Conservation (phyloP, 83 land plant genomes). For the Diphasiastrum complanatum region DNA sequence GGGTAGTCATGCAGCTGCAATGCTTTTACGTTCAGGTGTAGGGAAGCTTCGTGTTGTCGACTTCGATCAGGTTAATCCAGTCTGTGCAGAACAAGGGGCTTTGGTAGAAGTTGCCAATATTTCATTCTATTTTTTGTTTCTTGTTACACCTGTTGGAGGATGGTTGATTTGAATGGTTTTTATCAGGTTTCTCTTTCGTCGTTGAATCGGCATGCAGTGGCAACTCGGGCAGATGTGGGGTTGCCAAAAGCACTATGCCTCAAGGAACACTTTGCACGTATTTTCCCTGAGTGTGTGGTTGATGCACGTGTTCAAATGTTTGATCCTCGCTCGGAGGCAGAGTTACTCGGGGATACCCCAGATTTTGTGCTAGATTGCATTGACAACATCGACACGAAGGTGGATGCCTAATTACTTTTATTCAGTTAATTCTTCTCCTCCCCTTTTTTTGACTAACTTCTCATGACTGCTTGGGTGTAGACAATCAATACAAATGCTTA, state of each 20-base stretch:
- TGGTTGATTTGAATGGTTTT: neutral
- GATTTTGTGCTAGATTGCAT: constrained; percentile 98
- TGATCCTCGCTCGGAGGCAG: constrained; percentile 77
- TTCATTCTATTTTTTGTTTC: neutral
- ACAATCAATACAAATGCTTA: too few relatives aligned
- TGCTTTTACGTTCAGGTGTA: constrained; percentile 92
- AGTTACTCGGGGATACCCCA: constrained; percentile 77
- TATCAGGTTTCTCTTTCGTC: constrained; percentile 92
- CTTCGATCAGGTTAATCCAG: constrained; percentile 91
- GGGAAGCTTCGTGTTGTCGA: constrained; percentile 86
- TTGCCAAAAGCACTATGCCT: constrained; percentile 81
- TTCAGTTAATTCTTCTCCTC: too few relatives aligned
- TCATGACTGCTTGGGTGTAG: too few relatives aligned
- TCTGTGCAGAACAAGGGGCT: neutral
- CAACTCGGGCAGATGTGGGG: constrained; percentile 92
- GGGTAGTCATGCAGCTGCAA: constrained; percentile 98
- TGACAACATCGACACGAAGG: constrained; percentile 99
- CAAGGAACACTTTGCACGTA: constrained; percentile 64
- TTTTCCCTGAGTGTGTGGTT: constrained; percentile 82
- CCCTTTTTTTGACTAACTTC: too few relatives aligned
- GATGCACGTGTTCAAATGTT: constrained; percentile 81
- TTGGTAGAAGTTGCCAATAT: neutral
- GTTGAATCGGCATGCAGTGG: constrained; percentile 94
- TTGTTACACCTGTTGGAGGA: neutral
- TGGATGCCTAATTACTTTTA: constrained; percentile 12